Percentiles rank a stretch among this genome's conserved stretches.
phyloP scores from a whole-genome alignment of 495 filamentous ascomycete species.

The Xylaria acuta region DNA sequence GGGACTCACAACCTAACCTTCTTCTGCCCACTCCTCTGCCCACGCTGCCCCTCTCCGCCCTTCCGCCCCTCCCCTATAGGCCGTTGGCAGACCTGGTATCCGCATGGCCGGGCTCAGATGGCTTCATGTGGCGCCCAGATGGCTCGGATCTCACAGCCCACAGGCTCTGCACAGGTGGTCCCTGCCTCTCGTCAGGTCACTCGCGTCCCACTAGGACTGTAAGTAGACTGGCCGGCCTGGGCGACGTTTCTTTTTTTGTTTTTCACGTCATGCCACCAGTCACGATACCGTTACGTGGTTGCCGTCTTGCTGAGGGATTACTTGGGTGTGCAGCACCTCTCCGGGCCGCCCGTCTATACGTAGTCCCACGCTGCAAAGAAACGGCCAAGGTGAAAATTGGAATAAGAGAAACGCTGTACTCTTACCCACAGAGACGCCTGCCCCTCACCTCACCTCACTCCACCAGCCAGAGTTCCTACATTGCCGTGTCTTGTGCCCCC shows the following conservation, averaged over 20 bases:
- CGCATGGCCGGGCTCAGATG: conserved; percentile 5
- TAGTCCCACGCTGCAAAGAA: not conserved
- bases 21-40: not conserved
- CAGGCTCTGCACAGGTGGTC: no score
- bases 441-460: conserved; percentile 6
- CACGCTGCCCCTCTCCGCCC: not conserved
- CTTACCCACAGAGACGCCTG: not conserved
- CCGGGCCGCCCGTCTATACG: not conserved
- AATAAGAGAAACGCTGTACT: not conserved
- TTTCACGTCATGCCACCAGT: conserved; percentile 12
- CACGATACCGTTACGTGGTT: not conserved
- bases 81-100: not conserved
- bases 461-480: not conserved
- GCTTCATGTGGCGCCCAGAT: conserved; percentile 6
- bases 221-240: not conserved
- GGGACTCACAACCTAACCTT: not conserved
- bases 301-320: conserved; percentile 2
- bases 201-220: not conserved
- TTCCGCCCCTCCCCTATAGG: conserved; percentile 1
- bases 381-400: not conserved
- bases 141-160: conserved; percentile 9
- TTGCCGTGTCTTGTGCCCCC: not conserved
- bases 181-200: conserved; percentile 10
- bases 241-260: no score
- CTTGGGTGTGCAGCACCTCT: not conserved